Base-by-base conservation (phyloP, 345 rosid species). In the Boechera retrofracta region DNA sequence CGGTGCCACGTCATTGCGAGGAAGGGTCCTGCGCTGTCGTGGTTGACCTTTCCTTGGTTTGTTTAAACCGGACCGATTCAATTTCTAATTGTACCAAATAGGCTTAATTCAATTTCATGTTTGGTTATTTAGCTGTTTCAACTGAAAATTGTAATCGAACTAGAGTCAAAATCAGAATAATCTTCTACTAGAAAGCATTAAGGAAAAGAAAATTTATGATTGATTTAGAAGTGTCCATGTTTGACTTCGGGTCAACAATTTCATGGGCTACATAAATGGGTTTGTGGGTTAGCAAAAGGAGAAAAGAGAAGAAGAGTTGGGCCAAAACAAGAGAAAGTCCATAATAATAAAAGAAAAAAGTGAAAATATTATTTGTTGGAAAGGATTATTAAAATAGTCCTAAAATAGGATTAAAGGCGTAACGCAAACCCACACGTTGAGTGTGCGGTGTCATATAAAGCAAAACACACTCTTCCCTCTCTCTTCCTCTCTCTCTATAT, bases 351-450 rank as follows among this genome's bases (percentile, higher is more conserved):
- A 16, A 16, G 16, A n/a, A 35, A 8, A 58, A 33, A n/a, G 48
- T 38, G 66, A 39, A 39, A 39, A 39, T 38, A 11, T 11, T 2
- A 39, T 21, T 18, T 36, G 47, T 18, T 18, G 65, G 65, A 6
- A 36, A 36, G n/a, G 10, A 59, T 59, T 5, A 54, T 2, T 5
- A 13, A 31, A 13, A 57, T 10, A 6, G 7, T 7, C 41, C 39
- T 15, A 66, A 74, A 57, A 75, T 35, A 60, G 58, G 73, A 68
- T 69, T 33, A 35, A 64, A 24, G 53, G 72, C 67, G 61, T 47
- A 71, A 77, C 48, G 75, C 80, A 71, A 61, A 6, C 77, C 67
- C 81, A 77, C 32, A 65, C 56, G 81, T 77, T 33, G 73, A 16
- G 60, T 35, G 66, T 67, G 79, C 54, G 62, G 79, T 71, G 81